phyloP scores from a whole-genome alignment of 1,284 basidiomycete genomes.

The Trichosporon sp. region DNA sequence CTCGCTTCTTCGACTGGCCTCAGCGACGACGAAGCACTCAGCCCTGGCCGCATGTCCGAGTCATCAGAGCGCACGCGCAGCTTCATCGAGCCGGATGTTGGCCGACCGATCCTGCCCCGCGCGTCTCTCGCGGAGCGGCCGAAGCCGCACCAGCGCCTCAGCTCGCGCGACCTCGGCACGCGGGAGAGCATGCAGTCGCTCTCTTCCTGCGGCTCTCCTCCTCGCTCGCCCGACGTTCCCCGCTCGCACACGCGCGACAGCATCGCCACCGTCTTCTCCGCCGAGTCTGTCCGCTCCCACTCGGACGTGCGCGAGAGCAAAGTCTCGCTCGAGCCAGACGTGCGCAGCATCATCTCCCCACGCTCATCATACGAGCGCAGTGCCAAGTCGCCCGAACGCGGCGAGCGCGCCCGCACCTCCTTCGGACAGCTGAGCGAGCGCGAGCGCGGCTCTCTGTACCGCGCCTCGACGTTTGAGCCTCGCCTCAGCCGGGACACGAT shows the following conservation, averaged over 20 bases:
- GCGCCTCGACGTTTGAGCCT: constrained; percentile 3
- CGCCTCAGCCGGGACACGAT: constrained; percentile 17
- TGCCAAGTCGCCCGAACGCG: background rate
- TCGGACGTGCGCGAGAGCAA: constrained; percentile 5
- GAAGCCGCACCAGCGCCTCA: background rate
- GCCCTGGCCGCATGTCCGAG: background rate
- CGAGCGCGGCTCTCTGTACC: constrained; percentile 13
- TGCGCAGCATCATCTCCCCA: background rate
- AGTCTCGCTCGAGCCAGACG: constrained; percentile 9
- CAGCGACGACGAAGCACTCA: constrained; percentile 11
- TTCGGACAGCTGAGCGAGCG: constrained; percentile 15
- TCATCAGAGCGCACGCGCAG: constrained; percentile 8
- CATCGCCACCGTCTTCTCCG: constrained; percentile 2
- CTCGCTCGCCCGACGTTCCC: background rate
- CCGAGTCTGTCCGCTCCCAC: constrained; percentile 1
- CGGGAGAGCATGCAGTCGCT: constrained; percentile 18
- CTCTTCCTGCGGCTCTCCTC: background rate
- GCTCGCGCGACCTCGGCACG: constrained; percentile 14
- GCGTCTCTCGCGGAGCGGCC: background rate
- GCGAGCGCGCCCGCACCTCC: background rate
- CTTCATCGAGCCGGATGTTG: background rate
- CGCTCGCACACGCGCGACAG: constrained; percentile 16
- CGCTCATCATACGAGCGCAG: constrained; percentile 8
- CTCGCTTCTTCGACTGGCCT: background rate
- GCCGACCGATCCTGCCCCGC: background rate